phyloP scores from a whole-genome alignment of 441 rosid species.

The Mallotus japonicus region DNA sequence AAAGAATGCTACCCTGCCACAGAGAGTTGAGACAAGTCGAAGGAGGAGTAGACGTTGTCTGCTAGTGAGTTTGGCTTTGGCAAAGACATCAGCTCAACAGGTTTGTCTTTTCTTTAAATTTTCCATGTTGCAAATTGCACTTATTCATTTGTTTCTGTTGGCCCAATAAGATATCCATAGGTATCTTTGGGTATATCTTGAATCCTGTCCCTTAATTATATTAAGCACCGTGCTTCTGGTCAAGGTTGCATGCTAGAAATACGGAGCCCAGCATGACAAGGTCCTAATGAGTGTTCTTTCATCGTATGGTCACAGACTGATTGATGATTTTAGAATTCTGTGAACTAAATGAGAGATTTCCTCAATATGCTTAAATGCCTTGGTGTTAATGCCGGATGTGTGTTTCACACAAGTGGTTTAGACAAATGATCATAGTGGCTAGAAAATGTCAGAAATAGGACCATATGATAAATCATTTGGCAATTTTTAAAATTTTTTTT shows the following conservation, averaged over 20 bases:
- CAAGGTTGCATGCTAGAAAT: not conserved
- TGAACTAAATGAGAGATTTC: not conserved
- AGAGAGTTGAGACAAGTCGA: constrained; percentile 93
- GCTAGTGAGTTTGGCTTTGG: constrained; percentile 94
- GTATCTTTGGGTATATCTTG: not conserved
- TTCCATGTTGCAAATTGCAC: not conserved
- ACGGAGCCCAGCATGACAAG: not conserved
- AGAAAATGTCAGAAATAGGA: constrained; percentile 10
- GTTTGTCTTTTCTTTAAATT: constrained; percentile 38
- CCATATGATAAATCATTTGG: not conserved
- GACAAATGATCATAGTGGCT: not conserved
- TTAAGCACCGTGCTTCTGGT: not conserved
- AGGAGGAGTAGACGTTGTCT: constrained; percentile 98
- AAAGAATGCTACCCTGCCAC: constrained; percentile 71
- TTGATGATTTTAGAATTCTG: not conserved
- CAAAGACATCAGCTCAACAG: constrained; percentile 81
- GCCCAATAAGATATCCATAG: constrained; percentile 13
- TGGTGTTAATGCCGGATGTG: not conserved
- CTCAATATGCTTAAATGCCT: not conserved
- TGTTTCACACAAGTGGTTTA: not conserved
- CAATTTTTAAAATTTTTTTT: not conserved
- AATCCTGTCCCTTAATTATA: not conserved
- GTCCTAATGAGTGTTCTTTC: not conserved
- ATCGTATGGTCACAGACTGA: not conserved
- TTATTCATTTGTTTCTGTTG: not conserved